Evolutionary conservation across 1,139 yeast species (phyloP).

Genomic region (Diutina pseudorugosa): DNA sequence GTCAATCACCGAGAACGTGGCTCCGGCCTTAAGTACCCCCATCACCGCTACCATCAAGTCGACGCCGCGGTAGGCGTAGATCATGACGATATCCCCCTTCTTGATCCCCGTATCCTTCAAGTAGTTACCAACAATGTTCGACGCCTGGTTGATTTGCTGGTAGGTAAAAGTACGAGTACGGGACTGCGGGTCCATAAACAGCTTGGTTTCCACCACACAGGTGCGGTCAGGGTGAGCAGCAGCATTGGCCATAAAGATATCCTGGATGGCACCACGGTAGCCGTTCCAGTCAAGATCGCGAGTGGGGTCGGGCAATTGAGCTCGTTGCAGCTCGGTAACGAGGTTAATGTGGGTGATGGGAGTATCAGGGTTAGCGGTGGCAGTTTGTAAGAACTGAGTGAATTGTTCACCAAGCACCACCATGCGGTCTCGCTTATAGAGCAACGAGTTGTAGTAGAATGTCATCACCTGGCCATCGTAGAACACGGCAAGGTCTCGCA

Average conservation of each 20-base stretch:
- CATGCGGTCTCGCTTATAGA: slow-evolving; percentile 64
- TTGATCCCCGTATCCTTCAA: slow-evolving; percentile 69
- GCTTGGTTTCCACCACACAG: slow-evolving; percentile 87
- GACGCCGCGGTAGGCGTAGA: slow-evolving; percentile 94
- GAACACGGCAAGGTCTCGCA: slow-evolving; percentile 54
- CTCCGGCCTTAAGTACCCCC: slow-evolving; percentile 98
- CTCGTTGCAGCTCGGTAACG: slow-evolving; percentile 49
- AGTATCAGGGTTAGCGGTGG: slow-evolving; percentile 21
- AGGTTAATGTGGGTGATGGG: slow-evolving; percentile 52
- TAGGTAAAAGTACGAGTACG: slow-evolving; percentile 68
- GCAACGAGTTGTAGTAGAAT: slow-evolving; percentile 61
- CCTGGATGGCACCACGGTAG: slow-evolving; percentile 92
- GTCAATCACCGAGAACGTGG: slow-evolving; percentile 94
- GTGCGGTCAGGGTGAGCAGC: slow-evolving; percentile 69
- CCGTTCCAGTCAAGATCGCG: slow-evolving; percentile 80
- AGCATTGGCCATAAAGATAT: slow-evolving; percentile 82
- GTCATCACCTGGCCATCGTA: slow-evolving; percentile 15
- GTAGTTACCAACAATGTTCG: slow-evolving; percentile 89
- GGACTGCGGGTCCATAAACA: slow-evolving; percentile 41
- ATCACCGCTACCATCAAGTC: slow-evolving; percentile 92
- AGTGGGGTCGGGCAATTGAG: slow-evolving; percentile 77
- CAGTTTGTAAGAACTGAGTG: slow-evolving; percentile 30
- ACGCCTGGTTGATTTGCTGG: slow-evolving; percentile 78
- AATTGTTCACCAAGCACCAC: slow-evolving; percentile 64
- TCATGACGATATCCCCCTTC: slow-evolving; percentile 93